Evolutionary conservation across 2,329 filamentous ascomycete species (phyloP), one percentile per base, ranked within the genome.

Genomic region (Ascochyta koolunga): DNA sequence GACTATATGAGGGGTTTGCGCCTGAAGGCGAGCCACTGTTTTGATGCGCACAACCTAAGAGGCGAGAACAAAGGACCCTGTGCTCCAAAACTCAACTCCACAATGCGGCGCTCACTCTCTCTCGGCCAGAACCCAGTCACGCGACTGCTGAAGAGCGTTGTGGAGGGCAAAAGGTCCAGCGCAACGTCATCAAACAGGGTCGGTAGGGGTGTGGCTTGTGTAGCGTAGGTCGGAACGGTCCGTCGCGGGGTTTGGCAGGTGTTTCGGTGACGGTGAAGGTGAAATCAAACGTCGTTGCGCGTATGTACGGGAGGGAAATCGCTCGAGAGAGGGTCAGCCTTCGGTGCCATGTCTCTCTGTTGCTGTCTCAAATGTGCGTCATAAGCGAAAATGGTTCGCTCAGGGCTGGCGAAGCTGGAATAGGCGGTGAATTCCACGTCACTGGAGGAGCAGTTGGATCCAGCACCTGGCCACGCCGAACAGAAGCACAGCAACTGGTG

Each of bases 241-340:
- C 18, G 45, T 45, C 25, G 60, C 41, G 32, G 19, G 39, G 18
- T 42, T 29, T 29, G 21, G 19, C 16, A 5, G 21, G 10, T 4
- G 48, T 54, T 39, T 35, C 13, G 50, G 15, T 32, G 36, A 24
- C 36, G n/a, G 29, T 42, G 41, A 47, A 32, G 36, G 25, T 58
- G 38, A 48, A 48, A 33, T 42, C 33, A 36, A 46, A 43, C 6
- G 24, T 56, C 39, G 60, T 59, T 59, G 62, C 63, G 63, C 52
- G 62, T 54, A 56, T 68, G 72, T 15, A 67, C 44, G 8, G 70
- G 69, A 39, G 70, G 67, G 40, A 67, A 73, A 58, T 73, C 71
- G 65, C 68, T 73, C 60, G 69, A 64, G 44, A 72, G 68, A 65
- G 71, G 68, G 41, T 72, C 69, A 50, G 45, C 43, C 54, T 71